Evolutionary conservation across 345 rosid species (phyloP).

Genomic region (Stellera chamaejasme): DNA sequence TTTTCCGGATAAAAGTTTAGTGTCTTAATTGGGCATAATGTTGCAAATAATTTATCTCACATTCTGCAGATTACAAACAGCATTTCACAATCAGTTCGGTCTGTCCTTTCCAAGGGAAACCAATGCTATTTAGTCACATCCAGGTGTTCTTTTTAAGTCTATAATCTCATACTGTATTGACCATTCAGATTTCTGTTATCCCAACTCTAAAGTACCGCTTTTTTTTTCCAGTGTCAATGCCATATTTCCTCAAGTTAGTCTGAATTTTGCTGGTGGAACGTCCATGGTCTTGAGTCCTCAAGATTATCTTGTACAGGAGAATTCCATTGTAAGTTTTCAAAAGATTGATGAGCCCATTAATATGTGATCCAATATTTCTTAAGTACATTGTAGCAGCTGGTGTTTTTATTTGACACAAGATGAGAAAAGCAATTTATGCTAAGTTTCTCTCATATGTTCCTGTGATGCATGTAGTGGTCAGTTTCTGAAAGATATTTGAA

Average conservation of each 20-base stretch:
- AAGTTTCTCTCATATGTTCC: too few relatives aligned
- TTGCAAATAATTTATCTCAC: not conserved
- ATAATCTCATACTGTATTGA: constrained; percentile 2
- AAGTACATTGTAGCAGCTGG: not conserved
- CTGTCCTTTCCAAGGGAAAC: constrained; percentile 49
- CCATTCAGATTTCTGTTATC: constrained; percentile 2
- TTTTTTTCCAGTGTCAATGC: constrained; percentile 41
- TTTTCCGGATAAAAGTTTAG: not conserved
- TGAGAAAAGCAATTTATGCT: too few relatives aligned
- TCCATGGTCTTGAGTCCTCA: constrained; percentile 65
- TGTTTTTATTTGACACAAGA: not conserved
- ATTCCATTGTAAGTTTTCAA: constrained; percentile 51
- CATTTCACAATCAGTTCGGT: constrained; percentile 51
- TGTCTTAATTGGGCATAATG: not conserved
- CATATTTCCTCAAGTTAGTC: constrained; percentile 80
- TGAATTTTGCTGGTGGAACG: constrained; percentile 86
- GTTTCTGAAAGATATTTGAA: too few relatives aligned
- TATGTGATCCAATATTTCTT: not conserved
- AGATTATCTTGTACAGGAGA: constrained; percentile 82
- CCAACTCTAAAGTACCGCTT: constrained; percentile 11
- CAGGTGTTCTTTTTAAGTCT: constrained; percentile 38
- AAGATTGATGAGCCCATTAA: constrained; percentile 5
- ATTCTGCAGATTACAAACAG: constrained; percentile 51
- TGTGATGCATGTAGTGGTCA: too few relatives aligned
- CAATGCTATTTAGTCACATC: constrained; percentile 56